A percentile compares a stretch with the other conserved stretches of the same genome.
phyloP scores from a whole-genome alignment of 2,329 filamentous ascomycete genomes.

The Didymella glomerata region DNA sequence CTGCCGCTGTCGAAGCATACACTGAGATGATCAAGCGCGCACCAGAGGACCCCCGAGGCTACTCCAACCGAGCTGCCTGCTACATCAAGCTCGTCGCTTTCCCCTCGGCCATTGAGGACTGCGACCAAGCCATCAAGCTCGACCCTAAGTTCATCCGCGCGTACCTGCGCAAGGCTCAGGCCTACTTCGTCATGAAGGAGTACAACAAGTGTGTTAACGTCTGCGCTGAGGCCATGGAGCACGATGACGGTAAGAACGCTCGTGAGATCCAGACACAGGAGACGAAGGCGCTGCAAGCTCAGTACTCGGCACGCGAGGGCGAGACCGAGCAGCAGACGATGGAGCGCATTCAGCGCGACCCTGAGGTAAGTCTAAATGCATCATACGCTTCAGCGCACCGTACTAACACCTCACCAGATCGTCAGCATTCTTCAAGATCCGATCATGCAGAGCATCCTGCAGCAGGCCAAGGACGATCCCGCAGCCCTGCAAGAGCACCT shows the following conservation, averaged over 20 bases:
- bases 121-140: constrained; percentile 87
- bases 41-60: constrained; percentile 90
- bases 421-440: constrained; percentile 92
- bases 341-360: constrained; percentile 87
- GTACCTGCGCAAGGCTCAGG: constrained; percentile 95
- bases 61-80: constrained; percentile 95
- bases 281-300: constrained; percentile 88
- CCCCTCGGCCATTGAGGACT: constrained; percentile 91
- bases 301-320: constrained; percentile 89
- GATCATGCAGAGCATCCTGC: constrained; percentile 96
- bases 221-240: constrained; percentile 78
- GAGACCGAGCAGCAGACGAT: constrained; percentile 97
- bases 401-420: constrained; percentile 62
- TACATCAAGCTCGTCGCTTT: constrained; percentile 97
- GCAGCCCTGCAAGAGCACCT: constrained; percentile 95
- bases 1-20: constrained; percentile 92
- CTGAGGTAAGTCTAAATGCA: constrained; percentile 72
- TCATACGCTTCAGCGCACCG: too few species aligned
- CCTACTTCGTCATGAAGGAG: constrained; percentile 96
- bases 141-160: constrained; percentile 93
- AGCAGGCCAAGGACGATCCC: constrained; percentile 94
- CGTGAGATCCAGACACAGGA: constrained; percentile 94
- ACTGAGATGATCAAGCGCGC: constrained; percentile 96
- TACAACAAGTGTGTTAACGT: constrained; percentile 94
- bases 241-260: constrained; percentile 83